Evolutionary conservation across 768 basidiomycete genomes (phyloP), one percentile per base, ranked within the genome.

Genomic region (Leucocoprinus birnbaumii): DNA sequence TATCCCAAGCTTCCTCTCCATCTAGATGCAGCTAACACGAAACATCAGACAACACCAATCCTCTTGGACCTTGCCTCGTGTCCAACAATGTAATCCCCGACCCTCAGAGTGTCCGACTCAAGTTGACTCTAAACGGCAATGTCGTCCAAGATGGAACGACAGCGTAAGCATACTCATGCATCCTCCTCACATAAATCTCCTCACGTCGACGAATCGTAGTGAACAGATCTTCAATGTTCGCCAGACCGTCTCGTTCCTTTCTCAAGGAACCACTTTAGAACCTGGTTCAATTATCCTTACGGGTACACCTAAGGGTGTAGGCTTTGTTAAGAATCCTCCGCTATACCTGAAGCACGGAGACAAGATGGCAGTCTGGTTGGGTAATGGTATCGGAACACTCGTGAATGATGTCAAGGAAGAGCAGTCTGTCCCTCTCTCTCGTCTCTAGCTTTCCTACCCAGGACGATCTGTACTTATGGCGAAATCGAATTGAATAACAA

Each of bases 221-320:
- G 80, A 88, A 58, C 87, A 92, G 63, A 87, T 95, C 53, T 95
- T 94, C 75, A 83, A 70, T 59, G 82, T 93, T 31, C 82, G 84
- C 43, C 80, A 87, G 65, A 90, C 90, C 1, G 75, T 94, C 42
- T 75, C 91, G 0, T 89, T 85, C 75, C 82, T 94, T 43, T 91
- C 89, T 0, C 89, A 92, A 64, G 89, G 84, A 3, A 93, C 91
- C 5, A 93, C 91, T 0, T 82, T 94, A 18, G 83, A 83, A 60
- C 86, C 89, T 0, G 91, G 92, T 0, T 84, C 88, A 0, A 74
- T 93, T 62, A 93, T 94, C 62, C 78, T 93, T 60, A 94, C 92
- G 1, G 87, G 87, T 4, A 89, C 88, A 34, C 90, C 89, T 1
- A 84, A 86, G 54, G 91, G 90, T 21, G 89, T 92, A 13, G 92